These are phyloP conservation scores for Colletotrichum theobromicola DNA, from an alignment of 2,329 filamentous ascomycete species.

Conservation along the genomic window DNA sequence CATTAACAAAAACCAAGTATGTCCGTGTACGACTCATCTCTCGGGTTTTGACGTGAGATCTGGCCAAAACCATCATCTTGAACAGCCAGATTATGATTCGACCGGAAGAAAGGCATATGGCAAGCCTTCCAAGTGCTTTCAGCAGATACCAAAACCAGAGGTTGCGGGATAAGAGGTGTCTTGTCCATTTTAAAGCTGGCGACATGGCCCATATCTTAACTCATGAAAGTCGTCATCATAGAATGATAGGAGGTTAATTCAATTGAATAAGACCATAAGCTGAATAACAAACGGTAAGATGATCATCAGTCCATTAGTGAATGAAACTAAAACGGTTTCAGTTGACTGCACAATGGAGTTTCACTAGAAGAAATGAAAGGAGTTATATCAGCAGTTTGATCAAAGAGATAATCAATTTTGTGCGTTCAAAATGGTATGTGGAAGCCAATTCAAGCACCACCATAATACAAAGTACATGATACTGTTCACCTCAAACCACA, in stretches of 20 bases:
- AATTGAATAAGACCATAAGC: background rate
- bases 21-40: background rate
- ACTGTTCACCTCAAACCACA: background rate
- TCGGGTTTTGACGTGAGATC: background rate
- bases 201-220: background rate
- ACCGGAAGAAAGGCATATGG: rapidly evolving
- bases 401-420: rapidly evolving
- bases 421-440: background rate
- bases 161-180: background rate
- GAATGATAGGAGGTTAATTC: background rate
- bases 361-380: background rate
- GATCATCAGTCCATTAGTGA: background rate
- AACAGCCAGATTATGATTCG: background rate
- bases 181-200: background rate
- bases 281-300: background rate
- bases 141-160: background rate
- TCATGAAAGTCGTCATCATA: background rate
- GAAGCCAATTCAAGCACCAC: background rate
- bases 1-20: background rate
- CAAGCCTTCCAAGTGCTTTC: background rate
- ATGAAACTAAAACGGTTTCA: background rate
- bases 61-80: background rate
- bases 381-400: background rate
- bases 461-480: background rate
- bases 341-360: background rate